Conservation (phyloP, 1,284 basidiomycete species). For the Heterobasidion annosum region DNA sequence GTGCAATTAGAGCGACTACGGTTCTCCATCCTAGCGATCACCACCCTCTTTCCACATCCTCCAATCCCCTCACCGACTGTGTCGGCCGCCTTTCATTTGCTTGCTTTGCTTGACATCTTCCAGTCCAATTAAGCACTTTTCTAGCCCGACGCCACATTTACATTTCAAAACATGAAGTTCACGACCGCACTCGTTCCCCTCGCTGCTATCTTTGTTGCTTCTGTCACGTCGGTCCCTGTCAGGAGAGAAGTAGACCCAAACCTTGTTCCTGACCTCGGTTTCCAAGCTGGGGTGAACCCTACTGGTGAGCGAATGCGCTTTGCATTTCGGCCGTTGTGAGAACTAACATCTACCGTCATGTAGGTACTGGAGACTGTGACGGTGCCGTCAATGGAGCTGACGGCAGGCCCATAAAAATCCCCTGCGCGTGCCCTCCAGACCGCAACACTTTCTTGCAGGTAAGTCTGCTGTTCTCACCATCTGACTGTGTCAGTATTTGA, state of each 20-base stretch:
- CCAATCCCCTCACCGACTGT: background rate
- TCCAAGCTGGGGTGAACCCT: constrained; percentile 39
- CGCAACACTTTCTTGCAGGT: constrained; percentile 21
- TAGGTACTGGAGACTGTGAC: constrained; percentile 17
- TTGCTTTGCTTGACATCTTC: background rate
- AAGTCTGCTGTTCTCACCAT: constrained; percentile 21
- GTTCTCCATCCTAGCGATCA: background rate
- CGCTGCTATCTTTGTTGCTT: background rate
- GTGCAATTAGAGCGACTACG: background rate
- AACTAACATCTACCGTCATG: background rate
- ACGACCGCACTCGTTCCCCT: constrained; percentile 33
- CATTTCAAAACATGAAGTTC: background rate
- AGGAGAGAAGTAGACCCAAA: constrained; percentile 38
- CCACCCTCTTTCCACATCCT: background rate
- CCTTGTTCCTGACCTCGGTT: constrained; percentile 47
- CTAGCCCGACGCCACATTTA: background rate
- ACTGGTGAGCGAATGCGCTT: constrained; percentile 23
- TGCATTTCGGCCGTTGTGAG: no score
- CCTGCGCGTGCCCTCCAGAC: constrained; percentile 44
- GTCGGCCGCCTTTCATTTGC: background rate
- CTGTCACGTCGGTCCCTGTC: background rate
- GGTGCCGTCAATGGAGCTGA: constrained; percentile 35
- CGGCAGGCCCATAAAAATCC: constrained; percentile 45
- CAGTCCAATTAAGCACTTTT: background rate
- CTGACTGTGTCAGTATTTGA: background rate